Conservation (phyloP, 2,329 filamentous ascomycete genomes). For the Colletotrichum sp. region DNA sequence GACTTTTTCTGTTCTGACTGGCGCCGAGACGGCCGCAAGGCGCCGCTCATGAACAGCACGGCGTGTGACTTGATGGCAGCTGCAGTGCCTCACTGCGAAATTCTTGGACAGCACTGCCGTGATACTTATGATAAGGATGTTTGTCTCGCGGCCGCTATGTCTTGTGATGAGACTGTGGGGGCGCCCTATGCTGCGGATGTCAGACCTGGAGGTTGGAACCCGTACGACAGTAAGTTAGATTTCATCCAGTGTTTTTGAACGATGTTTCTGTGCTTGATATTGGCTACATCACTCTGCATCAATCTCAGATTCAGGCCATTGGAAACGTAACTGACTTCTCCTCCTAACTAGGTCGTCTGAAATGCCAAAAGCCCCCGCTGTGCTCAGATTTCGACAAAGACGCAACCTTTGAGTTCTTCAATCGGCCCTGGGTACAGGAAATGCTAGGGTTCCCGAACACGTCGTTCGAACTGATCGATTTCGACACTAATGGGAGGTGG, state of each 20-base stretch:
- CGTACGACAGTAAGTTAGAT: background rate
- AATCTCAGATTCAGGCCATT: rapidly evolving
- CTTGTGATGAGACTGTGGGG: background rate
- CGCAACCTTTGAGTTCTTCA: background rate
- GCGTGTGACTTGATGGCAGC: background rate
- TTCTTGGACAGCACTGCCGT: background rate
- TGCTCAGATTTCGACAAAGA: background rate
- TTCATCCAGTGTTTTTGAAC: rapidly evolving
- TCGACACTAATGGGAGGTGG: background rate
- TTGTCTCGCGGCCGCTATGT: background rate
- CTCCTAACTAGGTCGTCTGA: background rate
- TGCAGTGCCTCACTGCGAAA: background rate
- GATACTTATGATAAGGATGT: background rate
- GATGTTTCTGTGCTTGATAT: background rate
- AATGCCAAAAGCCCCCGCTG: background rate
- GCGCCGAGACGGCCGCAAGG: background rate
- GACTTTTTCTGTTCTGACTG: background rate
- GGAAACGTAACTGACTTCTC: rapidly evolving
- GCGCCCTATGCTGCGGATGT: background rate
- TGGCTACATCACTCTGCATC: rapidly evolving
- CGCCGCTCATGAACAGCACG: background rate
- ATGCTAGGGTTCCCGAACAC: background rate
- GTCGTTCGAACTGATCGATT: background rate
- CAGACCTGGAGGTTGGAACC: background rate
- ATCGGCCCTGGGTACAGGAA: background rate